Conservation (phyloP, 805 yeast genomes). For the Kazachstania kunashirensis region DNA sequence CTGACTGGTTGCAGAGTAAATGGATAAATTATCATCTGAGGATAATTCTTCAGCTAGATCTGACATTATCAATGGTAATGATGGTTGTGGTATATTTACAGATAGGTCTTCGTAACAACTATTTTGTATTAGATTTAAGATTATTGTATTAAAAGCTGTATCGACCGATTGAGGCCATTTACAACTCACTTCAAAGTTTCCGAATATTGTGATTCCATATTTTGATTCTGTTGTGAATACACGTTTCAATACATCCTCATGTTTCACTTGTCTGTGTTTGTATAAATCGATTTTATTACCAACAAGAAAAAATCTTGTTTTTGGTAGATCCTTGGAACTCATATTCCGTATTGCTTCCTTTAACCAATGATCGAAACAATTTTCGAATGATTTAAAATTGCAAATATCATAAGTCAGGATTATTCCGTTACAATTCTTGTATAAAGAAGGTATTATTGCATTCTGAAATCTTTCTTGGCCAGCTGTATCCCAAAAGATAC, state of each 20-base stretch:
- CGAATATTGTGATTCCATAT: conserved; percentile 30
- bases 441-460: conserved; percentile 35
- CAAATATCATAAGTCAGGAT: conserved; percentile 37
- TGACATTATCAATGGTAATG: neutral
- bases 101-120: conserved; percentile 28
- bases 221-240: conserved; percentile 25
- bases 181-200: conserved; percentile 40
- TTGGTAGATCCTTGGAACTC: conserved; percentile 18
- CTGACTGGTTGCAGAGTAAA: neutral
- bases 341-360: conserved; percentile 33
- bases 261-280: conserved; percentile 31
- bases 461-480: conserved; percentile 42
- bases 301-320: conserved; percentile 34
- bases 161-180: conserved; percentile 33
- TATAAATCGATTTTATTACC: conserved; percentile 37
- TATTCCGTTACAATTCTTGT: conserved; percentile 40
- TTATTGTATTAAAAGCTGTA: conserved; percentile 31
- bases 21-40: conserved; percentile 1
- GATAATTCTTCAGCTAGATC: conserved; percentile 1
- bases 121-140: conserved; percentile 34
- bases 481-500: conserved; percentile 43
- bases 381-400: conserved; percentile 30
- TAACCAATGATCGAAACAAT: conserved; percentile 35
- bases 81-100: neutral
- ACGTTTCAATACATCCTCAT: conserved; percentile 31